Conservation (phyloP, 169 alveolate species). For the Sarcocystis neurona region DNA sequence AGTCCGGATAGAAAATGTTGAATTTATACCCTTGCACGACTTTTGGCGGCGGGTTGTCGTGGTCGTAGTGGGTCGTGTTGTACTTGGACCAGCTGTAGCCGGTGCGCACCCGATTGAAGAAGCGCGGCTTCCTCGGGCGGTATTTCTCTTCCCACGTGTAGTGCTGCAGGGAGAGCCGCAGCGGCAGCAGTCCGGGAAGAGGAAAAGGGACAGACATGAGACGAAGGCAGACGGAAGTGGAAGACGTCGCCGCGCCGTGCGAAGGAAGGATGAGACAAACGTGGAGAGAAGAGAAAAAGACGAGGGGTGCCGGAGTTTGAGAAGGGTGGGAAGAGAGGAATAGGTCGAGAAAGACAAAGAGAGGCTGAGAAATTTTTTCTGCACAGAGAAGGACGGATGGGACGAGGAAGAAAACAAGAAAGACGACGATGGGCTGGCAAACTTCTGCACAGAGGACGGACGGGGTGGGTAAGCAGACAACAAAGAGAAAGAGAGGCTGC, state of each 20-base stretch:
- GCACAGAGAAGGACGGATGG: too few relatives aligned
- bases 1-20: conserved; percentile 94
- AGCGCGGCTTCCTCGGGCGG: conserved; percentile 89
- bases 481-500: too few relatives aligned
- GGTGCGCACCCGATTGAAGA: conserved; percentile 91
- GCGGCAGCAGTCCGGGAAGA: neutral
- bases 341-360: too few relatives aligned
- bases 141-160: conserved; percentile 75
- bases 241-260: too few relatives aligned
- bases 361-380: too few relatives aligned
- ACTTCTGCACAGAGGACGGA: too few relatives aligned
- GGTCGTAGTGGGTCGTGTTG: conserved; percentile 96
- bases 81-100: conserved; percentile 97
- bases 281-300: too few relatives aligned
- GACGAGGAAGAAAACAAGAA: neutral
- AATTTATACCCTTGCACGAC: conserved; percentile 84
- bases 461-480: too few relatives aligned
- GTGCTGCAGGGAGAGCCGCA: conserved; percentile 39
- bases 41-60: conserved; percentile 97
- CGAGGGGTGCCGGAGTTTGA: too few relatives aligned
- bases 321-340: too few relatives aligned
- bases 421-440: too few relatives aligned
- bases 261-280: too few relatives aligned
- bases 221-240: conserved; percentile 8
- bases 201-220: neutral